Conservation (phyloP, 2,329 filamentous ascomycete species). For the Teratosphaeria nubilosa region DNA sequence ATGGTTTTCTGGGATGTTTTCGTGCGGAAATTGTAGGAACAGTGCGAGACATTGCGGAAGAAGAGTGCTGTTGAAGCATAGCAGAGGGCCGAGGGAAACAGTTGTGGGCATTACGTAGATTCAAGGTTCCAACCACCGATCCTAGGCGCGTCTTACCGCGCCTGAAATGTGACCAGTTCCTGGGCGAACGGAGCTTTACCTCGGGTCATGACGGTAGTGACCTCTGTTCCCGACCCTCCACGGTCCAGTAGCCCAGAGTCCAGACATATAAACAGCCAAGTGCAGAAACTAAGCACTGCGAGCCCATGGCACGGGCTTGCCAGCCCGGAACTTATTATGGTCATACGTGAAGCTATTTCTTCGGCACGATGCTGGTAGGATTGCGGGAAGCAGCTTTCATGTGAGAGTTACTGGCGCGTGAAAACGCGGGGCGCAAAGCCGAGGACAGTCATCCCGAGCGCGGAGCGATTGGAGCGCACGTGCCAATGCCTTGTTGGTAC, state of each 20-base stretch:
- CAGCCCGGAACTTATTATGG: background rate
- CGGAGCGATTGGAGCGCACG: background rate
- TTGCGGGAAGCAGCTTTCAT: background rate
- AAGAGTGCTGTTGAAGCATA: background rate
- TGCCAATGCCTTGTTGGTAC: background rate
- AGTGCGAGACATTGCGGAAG: background rate
- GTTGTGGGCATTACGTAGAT: slow-evolving; percentile 3
- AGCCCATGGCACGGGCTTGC: background rate
- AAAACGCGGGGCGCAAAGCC: background rate
- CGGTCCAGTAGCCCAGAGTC: background rate
- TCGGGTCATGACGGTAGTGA: background rate
- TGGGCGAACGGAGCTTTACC: slow-evolving; percentile 20
- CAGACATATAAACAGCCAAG: background rate
- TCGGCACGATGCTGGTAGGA: background rate
- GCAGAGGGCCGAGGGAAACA: slow-evolving; percentile 4
- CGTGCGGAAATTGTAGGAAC: background rate
- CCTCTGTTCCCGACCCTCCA: background rate
- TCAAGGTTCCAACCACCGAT: slow-evolving; percentile 2
- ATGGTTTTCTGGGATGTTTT: background rate
- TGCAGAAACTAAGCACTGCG: background rate
- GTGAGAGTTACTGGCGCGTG: background rate
- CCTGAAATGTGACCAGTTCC: slow-evolving; percentile 10
- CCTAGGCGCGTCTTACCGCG: slow-evolving; percentile 8
- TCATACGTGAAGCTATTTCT: background rate
- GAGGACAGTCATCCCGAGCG: background rate